Base-by-base conservation (phyloP, 371 early-diverging fungal species). In the Vairimorpha ceranae region DNA sequence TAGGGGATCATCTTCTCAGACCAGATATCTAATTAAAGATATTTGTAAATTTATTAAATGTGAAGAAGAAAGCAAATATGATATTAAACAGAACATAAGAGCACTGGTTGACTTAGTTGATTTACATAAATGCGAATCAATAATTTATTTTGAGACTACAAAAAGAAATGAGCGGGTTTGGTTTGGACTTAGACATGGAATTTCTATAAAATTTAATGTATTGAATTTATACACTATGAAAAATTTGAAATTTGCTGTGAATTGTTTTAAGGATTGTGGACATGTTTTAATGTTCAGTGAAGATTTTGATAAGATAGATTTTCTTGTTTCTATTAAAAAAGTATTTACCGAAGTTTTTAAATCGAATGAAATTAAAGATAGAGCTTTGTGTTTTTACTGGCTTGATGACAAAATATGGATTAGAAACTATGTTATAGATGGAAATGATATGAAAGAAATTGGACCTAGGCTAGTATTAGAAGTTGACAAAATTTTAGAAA, bases 391-490 rank as follows among this genome's bases (percentile, higher is more conserved):
- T 45, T 77, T 80, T 61, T 80, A 60, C 59, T 65, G 70, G 59
- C 48, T 61, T 8, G 68, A 71, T 29, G 58, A 52, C 25, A 59
- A 41, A n/a, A 72, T 80, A 41, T 71, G 46, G 63, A 71, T 80
- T 7, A 29, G 77, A 36, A 66, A 72, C 52, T 77, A 74, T 67
- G 43, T 59, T 14, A 54, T 77, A 21, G 69, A 67, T 15, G 63
- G 30, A 32, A 48, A 66, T 21, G 54, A 70, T 12, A 41, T 70
- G 51, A 41, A 66, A 19, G 81, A 80, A 67, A 77, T 80, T 33
- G 81, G 81, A 41, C 81, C 81, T 35, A 64, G 81, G 19, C 29
- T 80, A 8, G 72, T 58, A 33, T 66, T 80, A 8, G 68, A 76
- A 38, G 27, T 80, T 14, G 70, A 74, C 0, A 80, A 70, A 43